Evolutionary conservation across 2,329 filamentous ascomycete species (phyloP), one percentile per base, ranked within the genome.

Genomic region (Trichoderma sp.): DNA sequence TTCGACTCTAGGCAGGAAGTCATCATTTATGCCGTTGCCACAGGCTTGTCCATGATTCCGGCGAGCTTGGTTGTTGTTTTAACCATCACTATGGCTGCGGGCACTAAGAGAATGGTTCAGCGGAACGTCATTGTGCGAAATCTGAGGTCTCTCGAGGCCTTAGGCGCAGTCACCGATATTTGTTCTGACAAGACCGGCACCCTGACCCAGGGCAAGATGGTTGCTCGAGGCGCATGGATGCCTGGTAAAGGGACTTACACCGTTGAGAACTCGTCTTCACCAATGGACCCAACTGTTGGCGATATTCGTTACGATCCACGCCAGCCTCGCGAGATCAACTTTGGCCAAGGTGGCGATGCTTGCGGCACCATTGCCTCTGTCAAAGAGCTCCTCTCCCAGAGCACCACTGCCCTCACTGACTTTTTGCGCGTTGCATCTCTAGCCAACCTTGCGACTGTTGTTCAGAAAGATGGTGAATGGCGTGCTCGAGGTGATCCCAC

Each of bases 401-500:
- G 21, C 21, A 24, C 5, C 9, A 31, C 2, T 4, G 16, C 27
- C 7, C 56, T 60, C 3, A 60, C 14, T 3, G 56, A 60, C 6
- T 60, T 29, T 29, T 8, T 60, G 24, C 24, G 4, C 4, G 27
- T 60, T 18, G 56, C 56, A 5, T 60, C 56, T 18, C 56, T 60
- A 5, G 56, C 56, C 14, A 60, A 60, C 27, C 56, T 60, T 1
- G 56, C 56, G 14, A 29, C 24, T 41, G 88, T 93, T 4, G 88
- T 91, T 76, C 85, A 90, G 77, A 85, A 85, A 14, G 85, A 90
- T 14, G 83, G 81, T 16, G 84, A 87, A 71, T 93, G 92, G 92
- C 87, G 89, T 74, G 91, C 89, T 33, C 89, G 90, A 65, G 92
- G 91, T 59, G 91, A 93, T 78, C 91, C 91, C 0, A 84, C 83